Conservation (phyloP, 257 asterid genomes). For the Rhazya stricta region DNA sequence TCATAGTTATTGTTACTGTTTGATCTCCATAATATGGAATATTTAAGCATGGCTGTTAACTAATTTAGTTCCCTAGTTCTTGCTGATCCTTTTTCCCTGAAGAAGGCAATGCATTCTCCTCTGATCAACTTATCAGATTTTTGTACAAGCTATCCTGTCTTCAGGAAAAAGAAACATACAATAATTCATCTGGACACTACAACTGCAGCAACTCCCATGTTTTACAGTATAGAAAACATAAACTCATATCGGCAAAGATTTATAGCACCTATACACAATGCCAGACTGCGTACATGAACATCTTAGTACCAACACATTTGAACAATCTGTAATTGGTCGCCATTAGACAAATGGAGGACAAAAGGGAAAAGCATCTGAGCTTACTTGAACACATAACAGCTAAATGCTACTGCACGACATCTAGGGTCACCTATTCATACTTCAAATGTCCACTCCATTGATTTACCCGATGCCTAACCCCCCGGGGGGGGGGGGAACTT, state of each 20-base stretch:
- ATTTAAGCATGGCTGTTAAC: background rate
- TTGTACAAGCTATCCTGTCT: background rate
- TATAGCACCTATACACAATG: background rate
- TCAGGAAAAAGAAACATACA: background rate
- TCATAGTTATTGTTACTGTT: background rate
- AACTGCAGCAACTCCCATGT: background rate
- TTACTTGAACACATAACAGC: background rate
- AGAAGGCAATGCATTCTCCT: background rate
- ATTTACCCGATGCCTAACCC: background rate
- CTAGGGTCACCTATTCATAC: background rate
- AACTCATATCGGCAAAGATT: background rate
- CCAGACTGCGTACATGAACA: background rate
- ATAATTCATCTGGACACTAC: background rate
- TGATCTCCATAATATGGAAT: background rate
- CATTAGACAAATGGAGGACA: background rate
- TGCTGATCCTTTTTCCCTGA: background rate
- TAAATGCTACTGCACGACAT: background rate
- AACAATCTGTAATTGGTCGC: background rate
- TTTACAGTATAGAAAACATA: background rate
- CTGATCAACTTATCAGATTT: background rate
- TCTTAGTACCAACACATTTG: background rate
- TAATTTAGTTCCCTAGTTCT: background rate
- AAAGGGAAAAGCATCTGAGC: background rate
- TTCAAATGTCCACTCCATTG: background rate
- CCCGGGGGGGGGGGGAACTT: background rate